Conservation (phyloP, 768 basidiomycete genomes). For the Clathrus columnatus region DNA sequence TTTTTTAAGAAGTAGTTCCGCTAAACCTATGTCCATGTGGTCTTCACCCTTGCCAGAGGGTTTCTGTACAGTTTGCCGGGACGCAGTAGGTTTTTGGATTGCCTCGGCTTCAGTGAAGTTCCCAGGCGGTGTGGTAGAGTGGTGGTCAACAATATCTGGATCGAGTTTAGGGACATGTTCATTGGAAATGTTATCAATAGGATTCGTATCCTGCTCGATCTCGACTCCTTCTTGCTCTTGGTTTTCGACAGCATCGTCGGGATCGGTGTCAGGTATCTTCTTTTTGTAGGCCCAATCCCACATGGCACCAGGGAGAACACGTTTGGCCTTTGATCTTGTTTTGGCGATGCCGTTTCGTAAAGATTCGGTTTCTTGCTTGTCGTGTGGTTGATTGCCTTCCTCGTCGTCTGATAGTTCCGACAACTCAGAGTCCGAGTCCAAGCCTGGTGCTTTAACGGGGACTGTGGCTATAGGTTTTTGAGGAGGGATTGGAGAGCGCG, state of each 20-base stretch:
- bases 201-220: not conserved
- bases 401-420: slow-evolving; percentile 82
- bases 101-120: slow-evolving; percentile 31
- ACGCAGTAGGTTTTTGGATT: slow-evolving; percentile 23
- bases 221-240: not conserved
- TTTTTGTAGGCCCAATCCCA: slow-evolving; percentile 75
- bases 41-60: slow-evolving; percentile 14
- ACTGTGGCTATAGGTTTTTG: slow-evolving; percentile 19
- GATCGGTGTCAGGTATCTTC: slow-evolving; percentile 27
- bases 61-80: slow-evolving; percentile 14
- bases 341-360: slow-evolving; percentile 22
- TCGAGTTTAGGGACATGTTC: not conserved
- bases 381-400: slow-evolving; percentile 28
- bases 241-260: slow-evolving; percentile 21
- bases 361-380: slow-evolving; percentile 15
- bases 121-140: slow-evolving; percentile 9
- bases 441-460: slow-evolving; percentile 28
- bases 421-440: slow-evolving; percentile 67
- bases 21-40: slow-evolving; percentile 20
- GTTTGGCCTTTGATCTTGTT: slow-evolving; percentile 26
- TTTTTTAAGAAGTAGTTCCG: slow-evolving; percentile 16
- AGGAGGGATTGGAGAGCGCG: not conserved
- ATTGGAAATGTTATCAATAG: not conserved
- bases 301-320: slow-evolving; percentile 71
- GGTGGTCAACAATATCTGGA: not conserved